Evolutionary conservation across 2,329 filamentous ascomycete genomes (phyloP), one percentile per base, ranked within the genome.

Genomic region (Xylaria digitata): DNA sequence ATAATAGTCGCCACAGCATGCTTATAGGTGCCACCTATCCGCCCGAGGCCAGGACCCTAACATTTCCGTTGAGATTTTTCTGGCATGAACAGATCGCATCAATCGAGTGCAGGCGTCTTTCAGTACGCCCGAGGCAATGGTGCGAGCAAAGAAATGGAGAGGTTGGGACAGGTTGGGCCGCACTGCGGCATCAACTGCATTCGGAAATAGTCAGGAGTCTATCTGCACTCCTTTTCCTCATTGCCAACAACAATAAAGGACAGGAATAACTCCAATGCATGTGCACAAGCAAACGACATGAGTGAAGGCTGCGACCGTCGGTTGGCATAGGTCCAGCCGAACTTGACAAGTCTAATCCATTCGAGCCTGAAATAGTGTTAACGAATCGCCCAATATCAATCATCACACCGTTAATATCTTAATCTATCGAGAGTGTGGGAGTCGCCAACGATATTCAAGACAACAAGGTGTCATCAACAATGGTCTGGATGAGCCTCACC

Each of bases 151-250:
- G 26, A 37, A 53, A 26, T 9, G 21, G 17, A 53, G 46, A 46
- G n/a, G 46, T 34, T 40, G 45, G 48, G 54, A 37, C 21, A 42
- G 40, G 30, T 63, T 55, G 40, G 59, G 64, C 42, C 19, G n/a
- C 54, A 46, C n/a, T 34, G 32, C 23, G 23, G 54, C 11, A 23
- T 15, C 17, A 21, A 34, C 26, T 49, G 15, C 32, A 43, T 50
- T 54, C 42, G 37, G 21, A 21, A 11, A 21, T 30, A 17, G 21
- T n/a, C 50, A 46, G 21, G 26, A 32, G 52, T 17, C 23, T 13
- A 4, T 58, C 17, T 50, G 15, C 2, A 32, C 21, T 45, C 21
- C 2, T 21, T 8, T 8, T 54, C 19, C 13, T 23, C 21, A n/a
- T 6, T 11, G 8, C 30, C 13, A 43, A 42, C n/a, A 37, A 17